Conservation (phyloP, 306 rosid species). For the Leucaena leucocephala region DNA sequence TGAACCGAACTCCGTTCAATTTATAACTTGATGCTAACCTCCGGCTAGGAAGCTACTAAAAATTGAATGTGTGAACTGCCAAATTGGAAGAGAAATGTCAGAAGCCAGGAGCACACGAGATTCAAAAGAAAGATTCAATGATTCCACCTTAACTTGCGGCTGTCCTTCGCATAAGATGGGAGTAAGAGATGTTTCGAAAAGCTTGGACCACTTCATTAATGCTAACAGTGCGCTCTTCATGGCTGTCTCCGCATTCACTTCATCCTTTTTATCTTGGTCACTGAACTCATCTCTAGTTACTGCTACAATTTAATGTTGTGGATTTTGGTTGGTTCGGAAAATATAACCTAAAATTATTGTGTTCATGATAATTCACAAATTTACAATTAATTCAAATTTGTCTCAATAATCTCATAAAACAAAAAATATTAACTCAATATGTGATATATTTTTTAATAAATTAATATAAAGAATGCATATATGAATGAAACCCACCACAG, state of each 20-base stretch:
- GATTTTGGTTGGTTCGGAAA: neutral
- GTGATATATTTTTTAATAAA: neutral
- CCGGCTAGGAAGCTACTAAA: neutral
- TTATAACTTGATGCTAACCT: neutral
- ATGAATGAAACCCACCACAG: neutral
- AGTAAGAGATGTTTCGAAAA: neutral
- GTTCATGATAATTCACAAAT: no score
- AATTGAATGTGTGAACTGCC: neutral
- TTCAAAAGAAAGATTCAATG: neutral
- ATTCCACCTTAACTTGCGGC: neutral
- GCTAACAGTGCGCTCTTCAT: no score
- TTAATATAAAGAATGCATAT: neutral
- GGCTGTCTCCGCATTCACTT: no score
- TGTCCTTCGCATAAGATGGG: neutral
- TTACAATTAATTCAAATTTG: neutral
- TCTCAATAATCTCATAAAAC: neutral
- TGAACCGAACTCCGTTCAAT: no score
- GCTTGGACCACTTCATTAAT: neutral
- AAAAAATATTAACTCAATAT: neutral
- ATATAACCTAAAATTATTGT: neutral
- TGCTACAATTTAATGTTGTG: neutral
- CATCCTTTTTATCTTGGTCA: no score
- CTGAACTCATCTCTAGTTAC: neutral
- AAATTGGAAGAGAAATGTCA: neutral
- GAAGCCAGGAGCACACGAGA: neutral